Conservation (phyloP, 2,329 filamentous ascomycete species). For the Arthrobotrys musiformis region DNA sequence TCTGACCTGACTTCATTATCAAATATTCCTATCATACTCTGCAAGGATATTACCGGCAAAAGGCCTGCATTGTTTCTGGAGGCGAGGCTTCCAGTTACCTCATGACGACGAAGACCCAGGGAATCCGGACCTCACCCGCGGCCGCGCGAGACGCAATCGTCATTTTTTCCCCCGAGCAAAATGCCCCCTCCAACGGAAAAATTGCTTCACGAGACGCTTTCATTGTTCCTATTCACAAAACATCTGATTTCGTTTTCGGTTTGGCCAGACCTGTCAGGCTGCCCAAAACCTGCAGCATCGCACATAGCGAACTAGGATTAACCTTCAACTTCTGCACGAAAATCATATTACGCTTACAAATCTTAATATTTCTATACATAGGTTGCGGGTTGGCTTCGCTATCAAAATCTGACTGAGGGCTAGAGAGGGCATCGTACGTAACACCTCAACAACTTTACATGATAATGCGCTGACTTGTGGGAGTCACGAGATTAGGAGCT, state of each 20-base stretch:
- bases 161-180: slow-evolving; percentile 20
- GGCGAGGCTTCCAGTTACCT: slow-evolving; percentile 31
- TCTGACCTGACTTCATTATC: slow-evolving; percentile 47
- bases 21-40: slow-evolving; percentile 48
- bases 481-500: slow-evolving; percentile 52
- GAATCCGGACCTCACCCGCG: slow-evolving; percentile 2
- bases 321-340: slow-evolving; percentile 29
- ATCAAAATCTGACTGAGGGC: slow-evolving; percentile 32
- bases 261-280: slow-evolving; percentile 17
- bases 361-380: slow-evolving; percentile 49
- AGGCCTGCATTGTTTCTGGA: slow-evolving; percentile 40
- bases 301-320: slow-evolving; percentile 49
- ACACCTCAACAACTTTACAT: slow-evolving; percentile 29
- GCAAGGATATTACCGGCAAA: slow-evolving; percentile 28
- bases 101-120: slow-evolving; percentile 18
- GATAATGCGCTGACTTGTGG: slow-evolving; percentile 45
- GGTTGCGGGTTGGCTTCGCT: slow-evolving; percentile 11
- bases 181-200: slow-evolving; percentile 9
- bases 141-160: slow-evolving; percentile 3
- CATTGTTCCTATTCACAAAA: neutral
- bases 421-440: slow-evolving; percentile 26
- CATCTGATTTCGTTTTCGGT: slow-evolving; percentile 43
- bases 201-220: slow-evolving; percentile 28
- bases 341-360: slow-evolving; percentile 55
- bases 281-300: slow-evolving; percentile 30